Percentiles rank a stretch among this genome's conserved stretches.
phyloP scores from a whole-genome alignment of 2,329 filamentous ascomycete genomes.

The Emmonsiellopsis sp. region DNA sequence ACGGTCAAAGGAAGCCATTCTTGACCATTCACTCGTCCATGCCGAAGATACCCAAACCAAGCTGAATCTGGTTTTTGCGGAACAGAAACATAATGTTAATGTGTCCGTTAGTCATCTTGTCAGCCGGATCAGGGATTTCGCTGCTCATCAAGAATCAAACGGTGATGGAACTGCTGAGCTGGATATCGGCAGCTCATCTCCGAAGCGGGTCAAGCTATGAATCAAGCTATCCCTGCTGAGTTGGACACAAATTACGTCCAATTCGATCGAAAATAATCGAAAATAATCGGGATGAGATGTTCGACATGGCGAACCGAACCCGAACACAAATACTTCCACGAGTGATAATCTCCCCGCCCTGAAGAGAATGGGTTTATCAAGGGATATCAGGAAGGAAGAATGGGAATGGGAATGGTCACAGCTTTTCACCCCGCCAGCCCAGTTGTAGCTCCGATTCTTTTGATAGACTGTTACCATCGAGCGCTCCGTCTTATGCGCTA shows the following conservation, averaged over 20 bases:
- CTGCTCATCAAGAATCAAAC: constrained; percentile 13
- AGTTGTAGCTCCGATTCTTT: too few species aligned
- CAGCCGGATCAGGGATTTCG: constrained; percentile 18
- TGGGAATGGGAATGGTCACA: too few species aligned
- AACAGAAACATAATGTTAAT: constrained; percentile 25
- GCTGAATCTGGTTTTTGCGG: constrained; percentile 26
- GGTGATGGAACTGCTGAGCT: constrained; percentile 6
- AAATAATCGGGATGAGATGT: not conserved
- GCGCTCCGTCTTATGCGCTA: too few species aligned
- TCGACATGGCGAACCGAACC: too few species aligned
- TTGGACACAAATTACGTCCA: not conserved
- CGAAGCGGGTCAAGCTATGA: constrained; percentile 10
- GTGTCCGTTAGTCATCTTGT: constrained; percentile 24
- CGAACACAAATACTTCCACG: too few species aligned
- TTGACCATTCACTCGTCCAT: constrained; percentile 25
- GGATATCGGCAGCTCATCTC: constrained; percentile 8
- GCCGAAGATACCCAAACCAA: constrained; percentile 27
- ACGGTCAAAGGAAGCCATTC: constrained; percentile 22
- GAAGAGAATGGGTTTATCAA: too few species aligned
- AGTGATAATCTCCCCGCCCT: too few species aligned
- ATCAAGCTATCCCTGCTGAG: not conserved
- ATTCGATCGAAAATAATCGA: not conserved
- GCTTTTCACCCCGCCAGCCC: too few species aligned
- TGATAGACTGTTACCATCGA: too few species aligned
- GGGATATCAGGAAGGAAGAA: too few species aligned